Evolutionary conservation across 306 rosid species (phyloP).

Genomic region (Abrus pulchellus): DNA sequence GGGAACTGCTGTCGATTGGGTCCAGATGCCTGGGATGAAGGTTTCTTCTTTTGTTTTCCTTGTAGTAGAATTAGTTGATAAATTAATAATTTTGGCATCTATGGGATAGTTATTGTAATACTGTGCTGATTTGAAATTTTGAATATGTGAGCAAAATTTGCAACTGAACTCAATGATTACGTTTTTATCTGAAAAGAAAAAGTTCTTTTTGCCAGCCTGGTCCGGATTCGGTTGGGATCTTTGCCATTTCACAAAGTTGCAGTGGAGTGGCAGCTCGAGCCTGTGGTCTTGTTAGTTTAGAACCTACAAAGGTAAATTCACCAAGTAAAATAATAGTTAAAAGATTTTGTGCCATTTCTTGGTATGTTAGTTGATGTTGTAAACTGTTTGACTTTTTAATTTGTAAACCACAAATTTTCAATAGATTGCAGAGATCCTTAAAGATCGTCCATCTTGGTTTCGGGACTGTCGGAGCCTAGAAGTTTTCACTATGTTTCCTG

Average conservation of each 20-base stretch:
- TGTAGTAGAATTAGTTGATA: neutral
- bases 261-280: conserved; percentile 99
- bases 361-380: conserved; percentile 4
- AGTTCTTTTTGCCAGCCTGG: conserved; percentile 79
- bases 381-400: conserved; percentile 33
- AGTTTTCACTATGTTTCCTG: conserved; percentile 92
- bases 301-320: conserved; percentile 81
- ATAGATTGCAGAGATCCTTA: conserved; percentile 98
- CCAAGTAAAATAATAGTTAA: conserved; percentile 11
- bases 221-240: conserved; percentile 99
- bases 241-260: conserved; percentile 97
- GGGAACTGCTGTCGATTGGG: conserved; percentile 99
- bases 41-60: conserved; percentile 47
- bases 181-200: neutral
- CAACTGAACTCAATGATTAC: neutral
- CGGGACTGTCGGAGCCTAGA: conserved; percentile 98
- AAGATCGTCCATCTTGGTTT: conserved; percentile 98
- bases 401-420: conserved; percentile 1
- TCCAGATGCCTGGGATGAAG: conserved; percentile 99
- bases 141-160: neutral
- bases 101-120: conserved; percentile 16
- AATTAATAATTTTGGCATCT: neutral
- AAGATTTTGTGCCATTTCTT: conserved; percentile 15
- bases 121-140: conserved; percentile 31
- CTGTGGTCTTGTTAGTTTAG: conserved; percentile 97